Base-by-base conservation (phyloP, 768 basidiomycete genomes). In the Xerocomus spinulosus region DNA sequence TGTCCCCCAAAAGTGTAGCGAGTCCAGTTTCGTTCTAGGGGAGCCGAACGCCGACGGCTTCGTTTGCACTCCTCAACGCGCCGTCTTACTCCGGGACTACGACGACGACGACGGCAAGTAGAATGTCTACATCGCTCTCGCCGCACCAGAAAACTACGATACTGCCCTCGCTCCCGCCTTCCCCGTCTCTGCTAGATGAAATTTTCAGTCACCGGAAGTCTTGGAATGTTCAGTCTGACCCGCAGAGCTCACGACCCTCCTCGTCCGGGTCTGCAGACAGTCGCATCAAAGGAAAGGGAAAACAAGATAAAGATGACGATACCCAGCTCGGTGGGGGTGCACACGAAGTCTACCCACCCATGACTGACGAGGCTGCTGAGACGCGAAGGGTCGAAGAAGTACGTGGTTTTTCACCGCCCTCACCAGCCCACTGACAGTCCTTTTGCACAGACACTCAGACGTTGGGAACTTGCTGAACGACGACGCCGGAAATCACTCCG, bases 381-480 rank as follows among this genome's bases (percentile, higher is more conserved):
- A 80, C 85, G 24, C 77, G 80, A 49, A 73, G 80, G 46, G 72
- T 91, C 17, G 75, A 82, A 70, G 86, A 90, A 81, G 89, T 85
- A 66, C 43, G 73, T 66, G 12, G 12, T 9, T 21, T 13, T 20
- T 24, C 24, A 4, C 17, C 9, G 13, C 18, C 15, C 15, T 21
- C 21, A 23, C 30, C 21, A 52, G 14, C 29, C 6, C 14, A 13
- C 41, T 56, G 34, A 59, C 15, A 10, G 28, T 34, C 34, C 8
- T 15, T 24, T 37, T n/a, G 8, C 26, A 49, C 64, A 92, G 89
- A 92, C 80, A 50, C 73, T 92, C 23, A 74, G 77, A 54, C 77
- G 77, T 35, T 92, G 88, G 90, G 89, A 92, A 56, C 69, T 80
- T 38, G 80, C 80, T 33, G 89, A 92, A 59, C 77, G 85, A 17